Evolutionary conservation across 228 moss, liverwort and hornwort genomes (phyloP), one percentile per base, ranked within the genome.

Genomic region (Sphagnum magellanicum): DNA sequence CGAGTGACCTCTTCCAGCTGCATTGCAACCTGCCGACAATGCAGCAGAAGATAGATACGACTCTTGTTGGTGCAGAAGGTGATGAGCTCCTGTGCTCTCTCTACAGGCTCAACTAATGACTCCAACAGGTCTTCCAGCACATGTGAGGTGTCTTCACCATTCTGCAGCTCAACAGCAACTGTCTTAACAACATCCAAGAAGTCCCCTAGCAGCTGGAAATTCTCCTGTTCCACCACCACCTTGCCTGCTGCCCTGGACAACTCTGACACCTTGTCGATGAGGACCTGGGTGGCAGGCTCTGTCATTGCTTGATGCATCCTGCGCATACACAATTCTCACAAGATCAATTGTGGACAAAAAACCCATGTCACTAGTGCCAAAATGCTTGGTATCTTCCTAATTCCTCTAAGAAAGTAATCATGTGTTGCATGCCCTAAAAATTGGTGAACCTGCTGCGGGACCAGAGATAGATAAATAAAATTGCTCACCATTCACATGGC

Each of bases 61-160:
- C 85, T 86, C 72, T 86, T 86, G 65, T 66, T 70, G 66, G 81
- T 86, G 74, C 85, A 81, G 67, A 81, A 74, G 74, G 59, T 81
- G 63, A 79, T 74, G 16, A 86, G 74, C 79, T 86, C 74, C 49
- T 86, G 74, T 9, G 77, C 81, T 70, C 76, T 79, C 5, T 79
- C 85, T 69, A 79, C 76, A 64, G 81, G 79, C 10, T 63, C 68
- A 7, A 59, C 52, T 69, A 81, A 58, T 0, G 66, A 71, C 46
- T 86, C 82, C 57, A 86, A 64, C 50, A 81, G 59, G 64, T 81
- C 71, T 64, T 79, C 63, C 60, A 86, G 70, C 61, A 61, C 76
- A 48, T 70, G 78, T 55, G 85, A 77, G 49, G 75, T 79, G 32
- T 81, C 74, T 63, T 74, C 69, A n/a, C 75, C 70, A 64, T 79